Evolutionary conservation across 805 yeast species (phyloP).

Genomic region (Ogataea philodendri): DNA sequence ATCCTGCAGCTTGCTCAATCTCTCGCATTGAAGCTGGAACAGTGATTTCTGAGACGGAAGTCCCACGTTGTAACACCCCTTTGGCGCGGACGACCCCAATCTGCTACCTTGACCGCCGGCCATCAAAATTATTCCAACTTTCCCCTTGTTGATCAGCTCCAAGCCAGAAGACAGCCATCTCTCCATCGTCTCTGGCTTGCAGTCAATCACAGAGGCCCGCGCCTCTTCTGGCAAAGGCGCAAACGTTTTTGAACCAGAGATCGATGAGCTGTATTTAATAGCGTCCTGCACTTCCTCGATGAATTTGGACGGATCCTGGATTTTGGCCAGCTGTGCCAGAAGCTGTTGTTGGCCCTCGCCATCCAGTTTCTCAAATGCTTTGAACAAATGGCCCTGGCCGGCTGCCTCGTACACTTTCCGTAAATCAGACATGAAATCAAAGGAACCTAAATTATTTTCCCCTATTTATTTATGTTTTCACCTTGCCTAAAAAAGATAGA

Average conservation of each 20-base stretch:
- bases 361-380: conserved; percentile 42
- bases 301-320: conserved; percentile 42
- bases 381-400: conserved; percentile 53
- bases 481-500: background rate
- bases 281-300: conserved; percentile 46
- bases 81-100: conserved; percentile 84
- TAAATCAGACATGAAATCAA: conserved; percentile 3
- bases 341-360: conserved; percentile 37
- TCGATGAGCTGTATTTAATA: conserved; percentile 34
- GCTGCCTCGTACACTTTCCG: conserved; percentile 38
- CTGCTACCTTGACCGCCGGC: conserved; percentile 99
- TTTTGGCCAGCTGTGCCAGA: conserved; percentile 40
- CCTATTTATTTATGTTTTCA: conserved; percentile 7
- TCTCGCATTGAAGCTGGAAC: conserved; percentile 92
- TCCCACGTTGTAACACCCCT: conserved; percentile 88
- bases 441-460: background rate
- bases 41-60: conserved; percentile 81
- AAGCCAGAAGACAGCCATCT: conserved; percentile 50
- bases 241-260: conserved; percentile 30
- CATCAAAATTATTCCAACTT: conserved; percentile 87
- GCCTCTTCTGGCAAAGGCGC: conserved; percentile 56
- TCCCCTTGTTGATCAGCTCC: conserved; percentile 61
- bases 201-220: conserved; percentile 45
- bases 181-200: conserved; percentile 30
- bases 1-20: conserved; percentile 61